Percentiles rank a stretch among this genome's conserved stretches.
phyloP scores from a whole-genome alignment of 75 land plant species.

The Larix kaempferi region DNA sequence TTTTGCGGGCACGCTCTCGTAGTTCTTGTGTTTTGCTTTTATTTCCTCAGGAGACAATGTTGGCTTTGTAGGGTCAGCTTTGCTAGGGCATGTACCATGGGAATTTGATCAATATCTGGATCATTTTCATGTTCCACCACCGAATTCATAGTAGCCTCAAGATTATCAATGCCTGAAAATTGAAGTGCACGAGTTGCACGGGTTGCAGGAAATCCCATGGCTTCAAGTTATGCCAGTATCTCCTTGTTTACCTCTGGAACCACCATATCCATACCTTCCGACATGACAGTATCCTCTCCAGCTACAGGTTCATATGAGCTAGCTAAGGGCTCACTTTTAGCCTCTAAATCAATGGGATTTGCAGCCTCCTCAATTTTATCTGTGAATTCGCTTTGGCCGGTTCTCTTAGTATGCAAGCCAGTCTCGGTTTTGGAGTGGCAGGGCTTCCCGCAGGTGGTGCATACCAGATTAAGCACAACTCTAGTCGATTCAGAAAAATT shows the following conservation, averaged over 20 bases:
- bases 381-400: constrained; percentile 79
- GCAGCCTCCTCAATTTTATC: constrained; percentile 83
- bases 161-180: constrained; percentile 65
- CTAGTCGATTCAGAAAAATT: constrained; percentile 90
- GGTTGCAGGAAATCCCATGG: constrained; percentile 81
- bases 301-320: constrained; percentile 14
- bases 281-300: constrained; percentile 22
- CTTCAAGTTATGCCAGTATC: constrained; percentile 73
- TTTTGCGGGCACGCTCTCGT: too few relatives aligned
- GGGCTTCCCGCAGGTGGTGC: constrained; percentile 83
- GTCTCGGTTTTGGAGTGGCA: constrained; percentile 93
- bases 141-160: too few relatives aligned
- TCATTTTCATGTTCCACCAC: too few relatives aligned
- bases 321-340: constrained; percentile 21
- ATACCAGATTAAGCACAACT: constrained; percentile 85
- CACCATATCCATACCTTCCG: constrained; percentile 59
- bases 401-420: constrained; percentile 90
- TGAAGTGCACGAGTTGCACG: constrained; percentile 83
- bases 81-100: too few relatives aligned
- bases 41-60: too few relatives aligned
- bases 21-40: too few relatives aligned
- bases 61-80: too few relatives aligned
- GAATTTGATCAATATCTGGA: too few relatives aligned
- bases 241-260: constrained; percentile 79
- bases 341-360: constrained; percentile 79